These are phyloP conservation scores for Hemileia vastatrix DNA, from an alignment of 1,284 basidiomycete species.

Conservation along the genomic window DNA sequence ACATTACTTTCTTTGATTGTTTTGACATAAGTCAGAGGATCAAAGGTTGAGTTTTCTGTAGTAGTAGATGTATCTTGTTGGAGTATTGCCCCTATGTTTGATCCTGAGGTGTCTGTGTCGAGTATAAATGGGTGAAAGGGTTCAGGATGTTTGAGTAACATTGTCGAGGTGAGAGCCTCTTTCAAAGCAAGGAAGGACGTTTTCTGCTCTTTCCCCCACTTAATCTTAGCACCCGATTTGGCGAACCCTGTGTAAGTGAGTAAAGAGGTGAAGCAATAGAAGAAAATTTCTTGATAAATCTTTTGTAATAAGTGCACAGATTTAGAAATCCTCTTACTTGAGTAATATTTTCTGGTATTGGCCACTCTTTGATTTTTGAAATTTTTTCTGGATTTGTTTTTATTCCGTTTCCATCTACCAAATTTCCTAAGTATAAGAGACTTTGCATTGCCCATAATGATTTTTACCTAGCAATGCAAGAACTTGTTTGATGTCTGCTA, in stretches of 20 bases:
- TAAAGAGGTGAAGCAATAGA: too few relatives aligned
- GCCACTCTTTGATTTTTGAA: background rate
- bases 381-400: slow-evolving; percentile 2
- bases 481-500: background rate
- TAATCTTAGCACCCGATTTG: too few relatives aligned
- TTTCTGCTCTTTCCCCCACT: too few relatives aligned
- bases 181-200: background rate
- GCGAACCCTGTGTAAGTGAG: too few relatives aligned
- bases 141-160: background rate
- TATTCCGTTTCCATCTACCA: background rate
- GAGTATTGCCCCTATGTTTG: background rate
- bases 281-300: slow-evolving; percentile 10
- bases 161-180: background rate
- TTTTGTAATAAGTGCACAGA: slow-evolving; percentile 11
- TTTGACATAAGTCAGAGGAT: too few relatives aligned
- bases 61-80: too few relatives aligned
- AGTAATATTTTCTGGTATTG: background rate
- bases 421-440: too few relatives aligned
- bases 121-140: background rate
- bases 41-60: too few relatives aligned
- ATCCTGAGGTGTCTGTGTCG: background rate
- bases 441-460: background rate
- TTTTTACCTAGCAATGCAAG: background rate
- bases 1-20: background rate
- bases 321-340: too few relatives aligned